A percentile compares a stretch with the other conserved stretches of the same genome.
Evolutionary conservation across 2,329 filamentous ascomycete genomes (phyloP).

Genomic region (Trichoderma aggressivum): DNA sequence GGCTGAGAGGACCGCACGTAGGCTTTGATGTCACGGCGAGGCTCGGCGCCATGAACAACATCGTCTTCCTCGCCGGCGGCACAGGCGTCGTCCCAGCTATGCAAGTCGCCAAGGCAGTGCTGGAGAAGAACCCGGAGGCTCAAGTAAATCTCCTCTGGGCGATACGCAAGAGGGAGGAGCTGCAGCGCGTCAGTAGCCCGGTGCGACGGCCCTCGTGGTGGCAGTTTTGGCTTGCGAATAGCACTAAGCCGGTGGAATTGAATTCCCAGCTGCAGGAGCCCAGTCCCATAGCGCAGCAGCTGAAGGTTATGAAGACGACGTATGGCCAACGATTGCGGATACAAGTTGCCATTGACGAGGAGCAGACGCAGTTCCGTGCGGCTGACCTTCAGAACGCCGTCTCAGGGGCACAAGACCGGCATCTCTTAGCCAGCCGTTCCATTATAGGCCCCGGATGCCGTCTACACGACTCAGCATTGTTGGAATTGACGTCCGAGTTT

Average conservation of each 20-base stretch:
- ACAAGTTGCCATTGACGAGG: constrained; percentile 79
- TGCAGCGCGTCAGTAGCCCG: constrained; percentile 32
- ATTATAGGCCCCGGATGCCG: constrained; percentile 23
- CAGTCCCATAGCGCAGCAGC: constrained; percentile 56
- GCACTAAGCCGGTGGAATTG: constrained; percentile 23
- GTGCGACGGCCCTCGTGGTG: constrained; percentile 25
- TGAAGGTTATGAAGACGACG: constrained; percentile 58
- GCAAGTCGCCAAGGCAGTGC: constrained; percentile 67
- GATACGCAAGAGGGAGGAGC: constrained; percentile 55
- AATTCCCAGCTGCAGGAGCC: constrained; percentile 24
- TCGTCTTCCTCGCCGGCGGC: constrained; percentile 86
- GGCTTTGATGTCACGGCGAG: constrained; percentile 55
- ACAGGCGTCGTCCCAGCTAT: constrained; percentile 90
- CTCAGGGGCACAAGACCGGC: not conserved
- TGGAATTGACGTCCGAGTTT: constrained; percentile 32
- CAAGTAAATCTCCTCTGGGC: constrained; percentile 79
- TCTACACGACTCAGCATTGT: constrained; percentile 32
- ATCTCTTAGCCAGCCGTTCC: not conserved
- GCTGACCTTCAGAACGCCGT: constrained; percentile 43
- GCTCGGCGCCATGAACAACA: constrained; percentile 32
- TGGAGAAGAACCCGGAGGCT: constrained; percentile 35
- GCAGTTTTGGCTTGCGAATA: constrained; percentile 24
- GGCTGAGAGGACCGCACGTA: constrained; percentile 73
- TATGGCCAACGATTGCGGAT: constrained; percentile 59
- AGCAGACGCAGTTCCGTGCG: constrained; percentile 63